Percentiles rank a stretch among this genome's conserved stretches.
phyloP scores from a whole-genome alignment of 495 filamentous ascomycete species.

The Penicillium antarcticum region DNA sequence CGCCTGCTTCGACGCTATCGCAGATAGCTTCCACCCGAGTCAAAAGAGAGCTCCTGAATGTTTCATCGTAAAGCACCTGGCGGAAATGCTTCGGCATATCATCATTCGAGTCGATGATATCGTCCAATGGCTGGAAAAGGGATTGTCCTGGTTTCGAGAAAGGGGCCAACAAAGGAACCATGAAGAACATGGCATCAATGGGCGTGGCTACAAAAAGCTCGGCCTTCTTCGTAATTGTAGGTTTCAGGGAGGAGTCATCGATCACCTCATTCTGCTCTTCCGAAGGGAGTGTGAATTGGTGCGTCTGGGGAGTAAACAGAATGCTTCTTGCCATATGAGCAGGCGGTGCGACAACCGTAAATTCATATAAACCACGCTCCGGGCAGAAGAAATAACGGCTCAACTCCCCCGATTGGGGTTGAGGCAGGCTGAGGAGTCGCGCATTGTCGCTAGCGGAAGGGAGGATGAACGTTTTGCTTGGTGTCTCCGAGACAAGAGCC shows the following conservation, averaged over 20 bases:
- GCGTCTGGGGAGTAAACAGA: constrained; percentile 23
- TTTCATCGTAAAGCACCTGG: constrained; percentile 50
- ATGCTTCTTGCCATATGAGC: constrained; percentile 31
- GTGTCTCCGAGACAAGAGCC: constrained; percentile 25
- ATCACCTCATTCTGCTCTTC: constrained; percentile 8
- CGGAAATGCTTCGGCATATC: constrained; percentile 54
- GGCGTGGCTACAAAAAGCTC: constrained; percentile 80
- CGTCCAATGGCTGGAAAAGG: constrained; percentile 75
- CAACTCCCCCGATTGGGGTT: constrained; percentile 65
- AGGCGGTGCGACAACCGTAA: constrained; percentile 70
- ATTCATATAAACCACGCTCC: constrained; percentile 75
- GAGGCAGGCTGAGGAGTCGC: constrained; percentile 71
- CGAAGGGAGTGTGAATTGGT: constrained; percentile 2
- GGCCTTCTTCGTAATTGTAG: constrained; percentile 51
- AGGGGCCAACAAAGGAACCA: constrained; percentile 64
- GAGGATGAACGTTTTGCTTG: constrained; percentile 75
- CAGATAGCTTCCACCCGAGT: constrained; percentile 62
- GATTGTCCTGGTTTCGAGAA: constrained; percentile 34
- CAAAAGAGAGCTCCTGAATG: constrained; percentile 40
- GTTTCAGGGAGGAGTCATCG: constrained; percentile 4
- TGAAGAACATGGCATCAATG: constrained; percentile 78
- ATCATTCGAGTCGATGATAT: constrained; percentile 69
- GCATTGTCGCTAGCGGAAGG: constrained; percentile 62
- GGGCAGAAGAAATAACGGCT: constrained; percentile 81
- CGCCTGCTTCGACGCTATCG: constrained; percentile 75